These are phyloP conservation scores for Calocybe indica DNA, from an alignment of 768 basidiomycete species.

Conservation along the genomic window DNA sequence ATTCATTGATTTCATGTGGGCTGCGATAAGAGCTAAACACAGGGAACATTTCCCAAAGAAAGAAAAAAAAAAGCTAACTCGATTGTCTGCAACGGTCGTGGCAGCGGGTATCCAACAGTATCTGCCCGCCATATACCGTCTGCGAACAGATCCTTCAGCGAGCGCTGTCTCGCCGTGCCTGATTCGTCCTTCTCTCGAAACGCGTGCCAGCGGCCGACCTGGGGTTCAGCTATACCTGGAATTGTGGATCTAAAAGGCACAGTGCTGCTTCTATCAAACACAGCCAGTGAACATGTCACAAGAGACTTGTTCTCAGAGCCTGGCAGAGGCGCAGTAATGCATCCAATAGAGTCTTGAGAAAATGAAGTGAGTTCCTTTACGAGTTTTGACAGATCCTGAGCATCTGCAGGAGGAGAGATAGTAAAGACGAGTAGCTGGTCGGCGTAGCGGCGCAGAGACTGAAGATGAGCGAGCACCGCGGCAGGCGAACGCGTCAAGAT, in stretches of 20 bases:
- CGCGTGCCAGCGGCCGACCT: conserved; percentile 72
- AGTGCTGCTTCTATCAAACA: conserved; percentile 37
- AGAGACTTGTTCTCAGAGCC: conserved; percentile 12
- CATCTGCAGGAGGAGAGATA: conserved; percentile 36
- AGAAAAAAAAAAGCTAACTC: conserved; percentile 22
- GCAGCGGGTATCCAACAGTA: conserved; percentile 19
- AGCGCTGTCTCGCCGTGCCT: background rate
- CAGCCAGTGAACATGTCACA: conserved; percentile 52
- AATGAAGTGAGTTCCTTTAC: conserved; percentile 34
- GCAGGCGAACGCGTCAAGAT: conserved; percentile 31
- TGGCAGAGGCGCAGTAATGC: conserved; percentile 51
- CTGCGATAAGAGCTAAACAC: conserved; percentile 11
- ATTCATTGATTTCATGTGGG: conserved; percentile 21
- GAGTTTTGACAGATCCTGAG: conserved; percentile 32
- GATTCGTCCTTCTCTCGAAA: conserved; percentile 33
- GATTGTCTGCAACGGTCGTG: conserved; percentile 28
- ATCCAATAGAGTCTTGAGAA: conserved; percentile 45
- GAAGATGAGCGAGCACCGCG: conserved; percentile 27
- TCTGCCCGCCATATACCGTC: conserved; percentile 47
- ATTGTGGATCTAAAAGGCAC: conserved; percentile 59
- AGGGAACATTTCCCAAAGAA: background rate
- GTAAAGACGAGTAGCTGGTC: conserved; percentile 43
- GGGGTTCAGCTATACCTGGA: conserved; percentile 47
- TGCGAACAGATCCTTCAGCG: conserved; percentile 4
- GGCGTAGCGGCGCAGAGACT: conserved; percentile 22